Percentiles rank a stretch among this genome's conserved stretches.
Evolutionary conservation across 352 stramenopile genomes (phyloP).

Genomic region (Peronospora belbahrii): DNA sequence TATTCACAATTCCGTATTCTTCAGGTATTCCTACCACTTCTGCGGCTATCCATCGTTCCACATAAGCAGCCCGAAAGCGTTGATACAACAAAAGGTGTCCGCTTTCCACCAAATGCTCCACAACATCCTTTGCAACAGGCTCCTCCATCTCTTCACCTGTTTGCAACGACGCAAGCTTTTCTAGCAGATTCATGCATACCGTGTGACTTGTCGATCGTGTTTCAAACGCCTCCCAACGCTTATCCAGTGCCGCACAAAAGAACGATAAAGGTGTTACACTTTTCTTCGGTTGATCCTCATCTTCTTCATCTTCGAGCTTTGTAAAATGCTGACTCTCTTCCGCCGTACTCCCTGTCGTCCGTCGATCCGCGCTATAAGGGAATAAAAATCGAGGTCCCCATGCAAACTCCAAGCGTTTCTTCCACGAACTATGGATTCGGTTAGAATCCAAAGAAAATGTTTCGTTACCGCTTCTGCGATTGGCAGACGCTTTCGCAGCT

Average conservation of each 20-base stretch:
- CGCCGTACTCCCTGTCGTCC: conserved; percentile 8
- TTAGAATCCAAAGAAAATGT: conserved; percentile 15
- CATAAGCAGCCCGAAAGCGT: conserved; percentile 69
- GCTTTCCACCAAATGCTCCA: conserved; percentile 44
- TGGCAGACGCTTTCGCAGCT: conserved; percentile 3
- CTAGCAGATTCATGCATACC: conserved; percentile 40
- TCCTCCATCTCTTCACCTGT: conserved; percentile 45
- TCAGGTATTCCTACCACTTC: conserved; percentile 46
- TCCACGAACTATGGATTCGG: conserved; percentile 40
- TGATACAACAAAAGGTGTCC: conserved; percentile 60
- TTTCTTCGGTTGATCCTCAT: conserved; percentile 16
- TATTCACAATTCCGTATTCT: conserved; percentile 36
- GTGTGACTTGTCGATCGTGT: conserved; percentile 47
- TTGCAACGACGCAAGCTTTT: conserved; percentile 34
- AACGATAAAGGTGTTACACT: conserved; percentile 28
- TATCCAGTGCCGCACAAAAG: conserved; percentile 43
- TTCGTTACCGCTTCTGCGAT: conserved; percentile 15
- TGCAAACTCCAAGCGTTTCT: conserved; percentile 44
- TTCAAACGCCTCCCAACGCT: conserved; percentile 44
- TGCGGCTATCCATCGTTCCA: conserved; percentile 48
- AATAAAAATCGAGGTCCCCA: conserved; percentile 56
- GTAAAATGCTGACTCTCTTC: conserved; percentile 14
- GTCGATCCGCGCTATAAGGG: conserved; percentile 23
- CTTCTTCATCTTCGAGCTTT: conserved; percentile 21
- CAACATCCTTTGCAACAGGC: conserved; percentile 38